phyloP scores from a whole-genome alignment of 371 early-diverging fungal species.

The Mortierella sp. region DNA sequence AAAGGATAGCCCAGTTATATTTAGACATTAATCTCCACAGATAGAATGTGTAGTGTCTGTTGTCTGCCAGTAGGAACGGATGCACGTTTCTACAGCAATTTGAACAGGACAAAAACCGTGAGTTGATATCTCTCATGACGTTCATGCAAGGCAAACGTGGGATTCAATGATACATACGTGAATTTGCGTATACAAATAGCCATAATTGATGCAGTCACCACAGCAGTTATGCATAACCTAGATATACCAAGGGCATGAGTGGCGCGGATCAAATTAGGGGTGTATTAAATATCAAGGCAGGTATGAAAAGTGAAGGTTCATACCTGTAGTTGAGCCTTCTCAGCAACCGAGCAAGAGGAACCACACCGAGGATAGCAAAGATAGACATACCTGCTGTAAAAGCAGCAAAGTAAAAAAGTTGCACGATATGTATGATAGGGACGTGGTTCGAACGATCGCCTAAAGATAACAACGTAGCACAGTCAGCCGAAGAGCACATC shows the following conservation, averaged over 20 bases:
- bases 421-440: slow-evolving; percentile 86
- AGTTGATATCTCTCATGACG: neutral
- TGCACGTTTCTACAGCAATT: slow-evolving; percentile 81
- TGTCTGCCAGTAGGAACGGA: slow-evolving; percentile 95
- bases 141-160: neutral
- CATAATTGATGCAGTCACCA: slow-evolving; percentile 24
- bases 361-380: slow-evolving; percentile 43
- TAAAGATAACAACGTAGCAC: slow-evolving; percentile 8
- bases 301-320: neutral
- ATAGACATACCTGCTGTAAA: slow-evolving; percentile 66
- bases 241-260: neutral
- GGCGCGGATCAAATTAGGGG: slow-evolving; percentile 19
- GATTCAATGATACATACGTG: slow-evolving; percentile 66
- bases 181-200: slow-evolving; percentile 60
- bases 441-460: slow-evolving; percentile 93
- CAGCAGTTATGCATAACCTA: slow-evolving; percentile 39
- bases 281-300: too few relatives aligned
- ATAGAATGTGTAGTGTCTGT: slow-evolving; percentile 96
- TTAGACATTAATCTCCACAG: slow-evolving; percentile 88
- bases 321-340: slow-evolving; percentile 38
- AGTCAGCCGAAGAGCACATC: neutral
- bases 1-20: slow-evolving; percentile 66
- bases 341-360: slow-evolving; percentile 49
- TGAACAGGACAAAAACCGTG: neutral
- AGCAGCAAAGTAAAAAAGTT: slow-evolving; percentile 87